phyloP scores from a whole-genome alignment of 192 early-diverging fungal genomes.

The Diversispora epigaea region DNA sequence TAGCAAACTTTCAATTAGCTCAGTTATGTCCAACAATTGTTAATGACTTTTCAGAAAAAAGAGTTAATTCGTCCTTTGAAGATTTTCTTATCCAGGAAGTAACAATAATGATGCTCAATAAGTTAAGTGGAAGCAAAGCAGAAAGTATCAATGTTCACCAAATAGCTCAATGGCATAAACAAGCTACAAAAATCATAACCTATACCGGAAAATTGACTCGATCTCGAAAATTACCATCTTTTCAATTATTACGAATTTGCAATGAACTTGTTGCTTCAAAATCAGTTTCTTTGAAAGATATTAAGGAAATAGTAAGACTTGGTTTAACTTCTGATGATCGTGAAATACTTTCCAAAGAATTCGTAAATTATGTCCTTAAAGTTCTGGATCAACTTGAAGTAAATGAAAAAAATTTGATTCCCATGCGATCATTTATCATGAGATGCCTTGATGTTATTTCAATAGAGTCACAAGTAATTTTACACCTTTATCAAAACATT shows the following conservation, averaged over 20 bases:
- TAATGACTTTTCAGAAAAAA: not conserved
- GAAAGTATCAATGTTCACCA: not conserved
- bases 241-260: constrained; percentile 11
- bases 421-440: constrained; percentile 5
- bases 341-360: not conserved
- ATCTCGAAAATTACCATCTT: not conserved
- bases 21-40: not conserved
- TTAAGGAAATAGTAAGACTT: constrained; percentile 3
- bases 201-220: not conserved
- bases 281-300: not conserved
- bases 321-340: not conserved
- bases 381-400: constrained; percentile 8
- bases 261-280: constrained; percentile 23
- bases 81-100: not conserved
- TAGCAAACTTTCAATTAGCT: constrained; percentile 29
- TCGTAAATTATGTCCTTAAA: not conserved
- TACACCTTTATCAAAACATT: constrained; percentile 13
- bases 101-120: not conserved
- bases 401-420: constrained; percentile 12
- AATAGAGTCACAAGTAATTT: not conserved
- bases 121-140: not conserved
- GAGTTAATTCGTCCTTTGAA: not conserved
- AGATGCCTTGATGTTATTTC: constrained; percentile 10
- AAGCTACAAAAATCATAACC: constrained; percentile 16
- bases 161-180: constrained; percentile 2